Base-by-base conservation (phyloP, 139 green algal species). In the Dunaliella sp. region DNA sequence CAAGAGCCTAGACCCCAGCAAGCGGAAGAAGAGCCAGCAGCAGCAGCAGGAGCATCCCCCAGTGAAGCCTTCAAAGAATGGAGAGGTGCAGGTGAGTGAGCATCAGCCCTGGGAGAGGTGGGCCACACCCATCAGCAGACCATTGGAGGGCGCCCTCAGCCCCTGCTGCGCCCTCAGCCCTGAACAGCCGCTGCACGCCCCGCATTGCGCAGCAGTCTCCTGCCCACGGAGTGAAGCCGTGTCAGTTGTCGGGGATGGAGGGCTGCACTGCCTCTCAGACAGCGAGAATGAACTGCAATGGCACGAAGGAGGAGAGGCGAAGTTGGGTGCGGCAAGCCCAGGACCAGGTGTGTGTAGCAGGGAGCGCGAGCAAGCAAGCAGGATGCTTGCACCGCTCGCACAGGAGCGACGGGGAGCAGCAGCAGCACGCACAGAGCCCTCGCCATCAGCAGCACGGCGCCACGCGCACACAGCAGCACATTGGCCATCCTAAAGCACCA, bases 291-390 rank as follows among this genome's bases (percentile, higher is more conserved):
- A 65, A 7, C 48, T 26, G 48, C 48, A 65, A 81, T 38, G 30
- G 37, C n/a, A 81, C 76, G 1, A 81, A 81, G 76, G 76, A 81
- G n/a, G 76, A 81, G n/a, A 33, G 76, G 76, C 76, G 76, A 12
- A 34, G 12, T 30, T 81, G 76, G 76, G 37, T 81, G 36, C 1
- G 12, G 30, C 34, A 33, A 2, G 76, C 34, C 1, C 33, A 81
- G 34, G 76, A 81, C 31, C 76, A 81, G 76, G 76, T 81, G 76
- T 28, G 48, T 7, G 16, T 7, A 16, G 16, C 7, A 16, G 48
- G 48, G 48, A 16, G 7, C 48, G 48, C 7, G 48, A 65, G 48
- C 7, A 16, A 65, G 48, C 48, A 26, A 26, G 48, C 48, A 65
- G 16, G 16, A 65, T 65, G 48, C 48, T 65, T 65, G 48, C 48